Base-by-base conservation (phyloP, 1,139 yeast genomes). In the Protomyces arabidopsidicola region DNA sequence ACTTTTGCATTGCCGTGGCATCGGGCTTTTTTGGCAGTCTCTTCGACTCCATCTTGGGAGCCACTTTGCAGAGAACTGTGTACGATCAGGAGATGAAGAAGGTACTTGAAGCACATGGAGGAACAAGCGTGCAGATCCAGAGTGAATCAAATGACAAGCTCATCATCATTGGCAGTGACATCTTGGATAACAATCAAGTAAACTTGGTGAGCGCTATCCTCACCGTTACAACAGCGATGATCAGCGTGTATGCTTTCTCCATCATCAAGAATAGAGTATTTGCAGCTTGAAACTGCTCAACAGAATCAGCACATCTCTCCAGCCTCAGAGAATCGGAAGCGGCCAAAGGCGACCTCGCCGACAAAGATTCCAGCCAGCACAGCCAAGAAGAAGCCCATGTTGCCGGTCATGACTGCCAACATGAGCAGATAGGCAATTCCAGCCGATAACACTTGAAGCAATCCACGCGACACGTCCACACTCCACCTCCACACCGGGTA, bases 11-110 rank as follows among this genome's bases (percentile, higher is more conserved):
- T 57, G 72, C 74, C 60, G 71, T 76, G 0, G 24, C 69, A 0
- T 64, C 75, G 35, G 83, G 83, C 0, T 66, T 78, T n/a, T 60
- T 72, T 27, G 83, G 83, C 0, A 75, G 79, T 2, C 39, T 80
- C 4, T 60, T 78, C 9, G 84, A 81, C 66, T 81, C 83, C 0
- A 16, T 79, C 0, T 68, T 81, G 16, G 83, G 84, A 0, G 81
- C 83, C 0, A 54, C 75, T 3, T 66, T 78, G 16, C 83, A 80
- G 66, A 67, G 70, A 14, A 70, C 77, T 2, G 71, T 78, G 16
- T 75, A 76, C 10, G 77, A 75, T 45, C 71, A 72, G 53, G 69
- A 72, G 14, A 72, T 72, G 48, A 81, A 81, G 2, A 70, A 74
- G 58, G 72, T 80, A 6, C 67, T 80, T 16, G 83, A 80, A 65